Base-by-base conservation (phyloP, 108 stramenopile species). In the Pseudonitzschia multiseries region DNA sequence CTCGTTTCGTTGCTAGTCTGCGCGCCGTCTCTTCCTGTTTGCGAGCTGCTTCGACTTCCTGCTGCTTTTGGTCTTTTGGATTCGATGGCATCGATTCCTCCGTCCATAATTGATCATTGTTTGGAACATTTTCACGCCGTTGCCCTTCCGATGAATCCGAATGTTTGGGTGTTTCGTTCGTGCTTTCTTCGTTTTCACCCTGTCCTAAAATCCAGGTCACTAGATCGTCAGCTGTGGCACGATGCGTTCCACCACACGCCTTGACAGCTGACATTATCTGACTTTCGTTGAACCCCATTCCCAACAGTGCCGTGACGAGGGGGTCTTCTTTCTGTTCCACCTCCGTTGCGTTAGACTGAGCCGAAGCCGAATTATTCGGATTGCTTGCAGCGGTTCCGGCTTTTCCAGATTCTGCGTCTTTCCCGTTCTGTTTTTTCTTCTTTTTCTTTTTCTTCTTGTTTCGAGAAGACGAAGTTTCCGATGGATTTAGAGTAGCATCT, bases 141-240 rank as follows among this genome's bases (percentile, higher is more conserved):
- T 24, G 66, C 28, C 41, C 72, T 71, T 43, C 75, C 50, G n/a
- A 57, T 29, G 59, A 32, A 48, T 66, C 41, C 22, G 67, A 68
- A 26, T 59, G 15, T 41, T 0, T 28, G 2, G 42, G 28, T 18
- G 32, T 4, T 68, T 68, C 74, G 18, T 13, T 24, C 21, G 31
- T 6, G 33, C 51, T 28, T 68, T 68, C 44, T 75, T 70, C 78
- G 50, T 56, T 68, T 4, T 53, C 76, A 40, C 76, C 79, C 61
- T 83, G 76, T 61, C 79, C 84, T 14, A 94, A 78, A 68, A 94
- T 94, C 89, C 89, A 91, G 64, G 86, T 81, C 28, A 94, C 89
- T 74, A 92, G 75, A 57, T 92, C 89, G 70, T 94, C 93, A 4
- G 89, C 88, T 0, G 88, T 89, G 17, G 91, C 88, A 40, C 82